Percentiles rank a stretch among this genome's conserved stretches.
Conservation (phyloP, 176 grass and related monocot species). For the Avena insularis region DNA sequence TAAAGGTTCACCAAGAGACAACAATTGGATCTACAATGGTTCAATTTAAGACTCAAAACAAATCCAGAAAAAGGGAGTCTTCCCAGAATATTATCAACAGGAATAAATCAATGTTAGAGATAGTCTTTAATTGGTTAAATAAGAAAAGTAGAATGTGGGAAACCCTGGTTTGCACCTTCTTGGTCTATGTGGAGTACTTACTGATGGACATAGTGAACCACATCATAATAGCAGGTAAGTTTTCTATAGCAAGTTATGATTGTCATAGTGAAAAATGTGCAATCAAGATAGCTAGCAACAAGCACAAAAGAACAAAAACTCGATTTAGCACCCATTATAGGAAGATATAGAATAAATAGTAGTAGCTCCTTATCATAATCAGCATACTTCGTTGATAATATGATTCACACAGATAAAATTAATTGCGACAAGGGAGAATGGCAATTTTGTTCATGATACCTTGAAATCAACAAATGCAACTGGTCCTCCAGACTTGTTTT, state of each 20-base stretch:
- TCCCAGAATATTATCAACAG: not conserved
- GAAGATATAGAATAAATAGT: not conserved
- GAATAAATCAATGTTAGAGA: not conserved
- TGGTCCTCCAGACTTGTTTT: constrained; percentile 80
- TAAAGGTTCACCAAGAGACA: not conserved
- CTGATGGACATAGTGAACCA: not conserved
- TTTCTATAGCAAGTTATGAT: constrained; percentile 13
- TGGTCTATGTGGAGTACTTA: not conserved
- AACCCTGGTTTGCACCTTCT: not conserved
- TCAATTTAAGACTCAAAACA: not conserved
- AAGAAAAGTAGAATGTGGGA: not conserved
- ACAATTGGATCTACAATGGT: not conserved
- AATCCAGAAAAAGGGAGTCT: not conserved
- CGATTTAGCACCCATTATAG: constrained; percentile 13
- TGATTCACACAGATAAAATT: constrained; percentile 31
- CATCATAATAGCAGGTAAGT: not conserved
- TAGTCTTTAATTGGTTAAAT: not conserved
- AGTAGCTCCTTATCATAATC: constrained; percentile 4
- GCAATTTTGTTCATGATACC: constrained; percentile 45
- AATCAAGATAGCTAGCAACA: not conserved
- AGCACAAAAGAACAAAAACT: not conserved
- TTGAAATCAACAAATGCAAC: constrained; percentile 98
- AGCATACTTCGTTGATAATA: not conserved
- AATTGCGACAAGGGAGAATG: not conserved
- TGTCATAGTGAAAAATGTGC: not conserved